phyloP scores from a whole-genome alignment of 805 yeast genomes.

The Torulaspora maleeae region DNA sequence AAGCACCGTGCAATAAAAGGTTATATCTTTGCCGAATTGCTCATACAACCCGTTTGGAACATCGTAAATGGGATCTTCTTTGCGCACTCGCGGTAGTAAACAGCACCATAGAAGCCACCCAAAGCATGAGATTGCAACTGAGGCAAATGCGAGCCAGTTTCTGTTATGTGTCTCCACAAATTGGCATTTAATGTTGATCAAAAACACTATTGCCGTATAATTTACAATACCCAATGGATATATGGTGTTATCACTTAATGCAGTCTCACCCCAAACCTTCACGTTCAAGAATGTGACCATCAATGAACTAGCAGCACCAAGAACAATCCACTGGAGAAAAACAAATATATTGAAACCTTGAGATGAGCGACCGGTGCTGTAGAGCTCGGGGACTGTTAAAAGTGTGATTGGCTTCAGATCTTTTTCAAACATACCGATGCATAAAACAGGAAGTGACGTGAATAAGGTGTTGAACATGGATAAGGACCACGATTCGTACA shows the following conservation, averaged over 20 bases:
- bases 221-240: slow-evolving; percentile 77
- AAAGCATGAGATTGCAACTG: slow-evolving; percentile 63
- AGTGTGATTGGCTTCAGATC: slow-evolving; percentile 86
- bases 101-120: slow-evolving; percentile 89
- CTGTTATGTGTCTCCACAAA: slow-evolving; percentile 75
- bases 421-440: slow-evolving; percentile 92
- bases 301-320: slow-evolving; percentile 70
- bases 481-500: slow-evolving; percentile 93
- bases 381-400: slow-evolving; percentile 87
- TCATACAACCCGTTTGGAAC: slow-evolving; percentile 64
- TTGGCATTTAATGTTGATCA: slow-evolving; percentile 75
- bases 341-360: slow-evolving; percentile 67
- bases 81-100: slow-evolving; percentile 65
- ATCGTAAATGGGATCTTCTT: slow-evolving; percentile 52
- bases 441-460: slow-evolving; percentile 85
- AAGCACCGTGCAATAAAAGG: slow-evolving; percentile 81
- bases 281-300: slow-evolving; percentile 63
- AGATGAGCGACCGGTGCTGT: slow-evolving; percentile 67
- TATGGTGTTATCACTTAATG: slow-evolving; percentile 66
- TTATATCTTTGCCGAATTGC: slow-evolving; percentile 72
- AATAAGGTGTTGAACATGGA: slow-evolving; percentile 96
- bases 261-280: slow-evolving; percentile 65
- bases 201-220: slow-evolving; percentile 64
- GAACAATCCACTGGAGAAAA: slow-evolving; percentile 71
- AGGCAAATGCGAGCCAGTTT: slow-evolving; percentile 61